Conservation (phyloP, 495 filamentous ascomycete genomes). For the Elaphomyces granulatus region DNA sequence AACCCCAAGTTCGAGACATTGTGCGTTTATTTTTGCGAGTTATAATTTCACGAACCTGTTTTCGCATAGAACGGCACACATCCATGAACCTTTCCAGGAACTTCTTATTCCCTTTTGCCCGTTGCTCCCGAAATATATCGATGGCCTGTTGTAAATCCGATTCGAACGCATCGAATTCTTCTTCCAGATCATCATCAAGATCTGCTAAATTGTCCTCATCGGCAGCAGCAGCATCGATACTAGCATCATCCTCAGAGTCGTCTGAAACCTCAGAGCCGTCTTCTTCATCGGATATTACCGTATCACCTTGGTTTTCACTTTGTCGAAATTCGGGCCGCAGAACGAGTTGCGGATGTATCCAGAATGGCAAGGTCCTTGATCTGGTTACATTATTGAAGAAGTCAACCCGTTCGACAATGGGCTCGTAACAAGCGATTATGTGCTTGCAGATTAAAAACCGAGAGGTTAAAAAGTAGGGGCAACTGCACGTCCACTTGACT, state of each 20-base stretch:
- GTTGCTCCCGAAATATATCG: neutral
- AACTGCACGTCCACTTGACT: conserved; percentile 2
- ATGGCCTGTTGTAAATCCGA: no score
- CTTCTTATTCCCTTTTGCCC: conserved; percentile 1
- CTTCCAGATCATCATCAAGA: no score
- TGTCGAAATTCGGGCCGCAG: conserved; percentile 3
- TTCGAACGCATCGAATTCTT: no score
- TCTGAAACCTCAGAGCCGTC: neutral
- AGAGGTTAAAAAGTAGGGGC: conserved; percentile 1
- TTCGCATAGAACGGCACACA: no score
- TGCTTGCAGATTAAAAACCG: conserved; percentile 6
- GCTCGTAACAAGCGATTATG: conserved; percentile 1
- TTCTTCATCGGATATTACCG: neutral
- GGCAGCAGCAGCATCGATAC: neutral
- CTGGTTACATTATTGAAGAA: conserved; percentile 1
- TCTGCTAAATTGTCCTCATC: no score
- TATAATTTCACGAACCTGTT: neutral
- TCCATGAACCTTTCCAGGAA: conserved; percentile 1
- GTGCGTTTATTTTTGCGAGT: neutral
- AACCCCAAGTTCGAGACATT: neutral
- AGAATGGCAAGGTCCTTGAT: conserved; percentile 2
- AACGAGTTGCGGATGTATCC: conserved; percentile 1
- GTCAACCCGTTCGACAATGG: neutral
- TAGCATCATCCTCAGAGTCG: neutral
- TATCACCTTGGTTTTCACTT: neutral